These are phyloP conservation scores for Microthyrium microscopicum DNA, from an alignment of 2,329 filamentous ascomycete species.

Conservation along the genomic window DNA sequence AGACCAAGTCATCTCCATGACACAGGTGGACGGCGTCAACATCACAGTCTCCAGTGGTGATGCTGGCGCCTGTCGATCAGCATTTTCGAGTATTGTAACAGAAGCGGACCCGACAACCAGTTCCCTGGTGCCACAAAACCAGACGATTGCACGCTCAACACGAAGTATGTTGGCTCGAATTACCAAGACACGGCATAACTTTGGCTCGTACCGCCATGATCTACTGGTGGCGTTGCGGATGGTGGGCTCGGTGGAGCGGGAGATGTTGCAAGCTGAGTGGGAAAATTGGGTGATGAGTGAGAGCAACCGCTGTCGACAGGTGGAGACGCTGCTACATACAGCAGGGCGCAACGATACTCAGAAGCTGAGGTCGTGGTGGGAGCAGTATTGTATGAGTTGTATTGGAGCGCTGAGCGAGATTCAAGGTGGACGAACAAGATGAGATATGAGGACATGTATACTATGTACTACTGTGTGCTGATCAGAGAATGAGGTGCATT, in stretches of 20 bases:
- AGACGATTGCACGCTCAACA: background rate
- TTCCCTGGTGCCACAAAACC: background rate
- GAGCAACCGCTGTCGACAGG: slow-evolving; percentile 21
- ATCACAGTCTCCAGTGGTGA: slow-evolving; percentile 2
- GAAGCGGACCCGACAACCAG: slow-evolving; percentile 6
- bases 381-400: slow-evolving; percentile 47
- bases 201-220: slow-evolving; percentile 77
- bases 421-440: too few relatives aligned
- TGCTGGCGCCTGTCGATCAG: background rate
- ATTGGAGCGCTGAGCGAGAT: slow-evolving; percentile 11
- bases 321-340: slow-evolving; percentile 24
- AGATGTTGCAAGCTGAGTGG: slow-evolving; percentile 78
- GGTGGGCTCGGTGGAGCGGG: slow-evolving; percentile 74
- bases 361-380: slow-evolving; percentile 30
- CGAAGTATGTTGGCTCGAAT: background rate
- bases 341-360: slow-evolving; percentile 28
- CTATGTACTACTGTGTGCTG: too few relatives aligned
- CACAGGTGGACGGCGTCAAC: slow-evolving; percentile 15
- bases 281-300: slow-evolving; percentile 83
- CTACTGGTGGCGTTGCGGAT: slow-evolving; percentile 79
- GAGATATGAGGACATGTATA: too few relatives aligned
- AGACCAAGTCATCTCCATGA: slow-evolving; percentile 34
- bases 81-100: slow-evolving; percentile 3
- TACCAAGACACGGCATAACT: slow-evolving; percentile 46
- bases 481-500: too few relatives aligned